Percentiles rank a stretch among this genome's conserved stretches.
Conservation (phyloP, 768 basidiomycete species). For the Chalciporus chontae region DNA sequence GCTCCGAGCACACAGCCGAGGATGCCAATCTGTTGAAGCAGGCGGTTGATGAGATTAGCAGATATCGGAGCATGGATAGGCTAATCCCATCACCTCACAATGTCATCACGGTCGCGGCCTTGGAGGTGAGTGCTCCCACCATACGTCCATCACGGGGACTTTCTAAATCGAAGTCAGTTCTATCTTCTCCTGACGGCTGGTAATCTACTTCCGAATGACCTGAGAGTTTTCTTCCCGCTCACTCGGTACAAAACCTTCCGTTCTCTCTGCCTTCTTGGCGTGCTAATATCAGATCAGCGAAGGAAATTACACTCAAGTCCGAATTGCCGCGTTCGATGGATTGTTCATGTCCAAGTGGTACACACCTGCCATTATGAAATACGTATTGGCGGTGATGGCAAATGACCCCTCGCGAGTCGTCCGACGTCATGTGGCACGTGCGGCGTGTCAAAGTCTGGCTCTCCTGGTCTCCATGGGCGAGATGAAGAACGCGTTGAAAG, state of each 20-base stretch:
- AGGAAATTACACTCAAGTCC: slow-evolving; percentile 90
- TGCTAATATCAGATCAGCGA: slow-evolving; percentile 51
- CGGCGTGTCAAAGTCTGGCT: slow-evolving; percentile 82
- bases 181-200: slow-evolving; percentile 74
- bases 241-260: slow-evolving; percentile 60
- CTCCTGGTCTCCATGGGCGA: slow-evolving; percentile 87
- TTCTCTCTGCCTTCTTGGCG: neutral
- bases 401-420: slow-evolving; percentile 81
- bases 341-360: slow-evolving; percentile 89
- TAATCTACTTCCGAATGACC: slow-evolving; percentile 73
- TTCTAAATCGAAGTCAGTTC: slow-evolving; percentile 48
- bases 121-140: slow-evolving; percentile 63
- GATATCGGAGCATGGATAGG: slow-evolving; percentile 93
- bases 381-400: slow-evolving; percentile 82
- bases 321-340: slow-evolving; percentile 92
- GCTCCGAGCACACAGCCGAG: slow-evolving; percentile 62
- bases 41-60: slow-evolving; percentile 77
- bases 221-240: slow-evolving; percentile 77
- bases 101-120: slow-evolving; percentile 82
- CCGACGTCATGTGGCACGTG: slow-evolving; percentile 83
- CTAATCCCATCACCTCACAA: slow-evolving; percentile 94
- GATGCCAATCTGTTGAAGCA: slow-evolving; percentile 69
- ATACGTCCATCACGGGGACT: slow-evolving; percentile 1
- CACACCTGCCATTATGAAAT: slow-evolving; percentile 77
- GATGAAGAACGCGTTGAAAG: slow-evolving; percentile 73